These are phyloP conservation scores for Venturia oleaginea DNA, from an alignment of 2,329 filamentous ascomycete species.

Conservation along the genomic window DNA sequence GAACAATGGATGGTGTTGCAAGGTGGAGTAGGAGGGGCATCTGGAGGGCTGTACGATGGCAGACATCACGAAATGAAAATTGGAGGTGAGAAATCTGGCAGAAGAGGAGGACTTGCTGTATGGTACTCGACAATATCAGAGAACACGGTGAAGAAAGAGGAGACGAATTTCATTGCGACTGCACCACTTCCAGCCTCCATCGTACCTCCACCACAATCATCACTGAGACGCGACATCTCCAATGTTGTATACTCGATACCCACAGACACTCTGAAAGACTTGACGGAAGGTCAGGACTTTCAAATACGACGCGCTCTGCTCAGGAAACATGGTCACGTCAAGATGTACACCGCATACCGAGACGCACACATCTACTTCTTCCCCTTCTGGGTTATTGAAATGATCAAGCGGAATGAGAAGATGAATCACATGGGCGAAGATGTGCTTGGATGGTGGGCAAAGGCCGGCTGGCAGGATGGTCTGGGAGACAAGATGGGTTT, in stretches of 20 bases:
- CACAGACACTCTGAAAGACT: slow-evolving; percentile 79
- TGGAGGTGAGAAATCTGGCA: slow-evolving; percentile 47
- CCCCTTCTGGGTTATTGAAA: slow-evolving; percentile 81
- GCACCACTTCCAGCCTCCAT: slow-evolving; percentile 53
- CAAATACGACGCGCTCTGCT: slow-evolving; percentile 70
- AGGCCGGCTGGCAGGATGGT: slow-evolving; percentile 81
- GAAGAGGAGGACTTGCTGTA: slow-evolving; percentile 74
- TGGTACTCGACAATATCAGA: slow-evolving; percentile 83
- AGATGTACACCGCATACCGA: slow-evolving; percentile 73
- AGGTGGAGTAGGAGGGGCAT: slow-evolving; percentile 54
- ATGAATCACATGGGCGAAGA: slow-evolving; percentile 88
- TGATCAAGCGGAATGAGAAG: slow-evolving; percentile 67
- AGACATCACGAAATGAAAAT: slow-evolving; percentile 37
- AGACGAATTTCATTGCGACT: slow-evolving; percentile 85
- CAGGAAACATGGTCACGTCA: slow-evolving; percentile 62
- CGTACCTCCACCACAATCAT: slow-evolving; percentile 52
- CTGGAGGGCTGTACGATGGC: slow-evolving; percentile 40
- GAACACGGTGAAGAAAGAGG: slow-evolving; percentile 73
- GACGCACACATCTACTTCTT: slow-evolving; percentile 95
- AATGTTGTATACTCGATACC: slow-evolving; percentile 79
- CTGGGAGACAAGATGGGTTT: slow-evolving; percentile 70
- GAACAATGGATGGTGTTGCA: slow-evolving; percentile 90
- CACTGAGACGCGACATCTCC: slow-evolving; percentile 59
- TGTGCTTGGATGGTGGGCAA: slow-evolving; percentile 90
- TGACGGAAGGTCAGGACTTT: slow-evolving; percentile 57